Conservation (phyloP, 2,329 filamentous ascomycete genomes). For the Exophiala mesophila region DNA sequence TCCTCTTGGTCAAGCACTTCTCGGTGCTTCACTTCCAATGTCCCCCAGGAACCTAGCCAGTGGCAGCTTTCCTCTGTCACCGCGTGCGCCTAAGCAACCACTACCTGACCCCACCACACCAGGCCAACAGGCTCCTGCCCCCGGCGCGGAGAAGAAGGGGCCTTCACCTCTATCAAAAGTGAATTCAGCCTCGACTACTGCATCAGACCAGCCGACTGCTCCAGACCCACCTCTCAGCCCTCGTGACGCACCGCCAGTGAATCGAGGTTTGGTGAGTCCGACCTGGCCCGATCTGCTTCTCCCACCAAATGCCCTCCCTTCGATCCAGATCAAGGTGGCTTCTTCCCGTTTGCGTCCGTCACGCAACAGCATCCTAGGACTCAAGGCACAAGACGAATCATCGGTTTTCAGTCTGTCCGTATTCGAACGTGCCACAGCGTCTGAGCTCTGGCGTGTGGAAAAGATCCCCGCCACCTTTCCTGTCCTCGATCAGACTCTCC, state of each 20-base stretch:
- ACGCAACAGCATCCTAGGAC: conserved; percentile 72
- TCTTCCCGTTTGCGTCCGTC: conserved; percentile 95
- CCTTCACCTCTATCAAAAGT: conserved; percentile 40
- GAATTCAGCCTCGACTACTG: conserved; percentile 12
- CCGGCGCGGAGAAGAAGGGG: conserved; percentile 38
- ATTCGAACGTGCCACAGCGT: conserved; percentile 67
- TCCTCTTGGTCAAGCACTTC: conserved; percentile 54
- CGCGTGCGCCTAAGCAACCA: conserved; percentile 67
- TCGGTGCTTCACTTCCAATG: conserved; percentile 59
- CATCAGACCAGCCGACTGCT: conserved; percentile 14
- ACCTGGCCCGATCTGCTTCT: conserved; percentile 82
- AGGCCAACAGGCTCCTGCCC: conserved; percentile 32
- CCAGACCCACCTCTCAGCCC: conserved; percentile 20
- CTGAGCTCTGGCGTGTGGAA: conserved; percentile 88
- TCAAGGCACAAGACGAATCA: conserved; percentile 80
- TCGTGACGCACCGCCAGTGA: conserved; percentile 46
- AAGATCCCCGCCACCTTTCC: conserved; percentile 79
- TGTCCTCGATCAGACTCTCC: conserved; percentile 77
- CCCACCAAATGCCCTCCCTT: conserved; percentile 80
- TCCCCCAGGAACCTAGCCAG: conserved; percentile 54
- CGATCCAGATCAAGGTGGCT: conserved; percentile 78
- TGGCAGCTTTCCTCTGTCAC: conserved; percentile 57
- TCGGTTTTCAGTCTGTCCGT: conserved; percentile 90
- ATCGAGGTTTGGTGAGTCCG: conserved; percentile 72
- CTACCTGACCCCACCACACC: conserved; percentile 68